Conservation (phyloP, 192 early-diverging fungal genomes). For the Lobosporangium transversale region DNA sequence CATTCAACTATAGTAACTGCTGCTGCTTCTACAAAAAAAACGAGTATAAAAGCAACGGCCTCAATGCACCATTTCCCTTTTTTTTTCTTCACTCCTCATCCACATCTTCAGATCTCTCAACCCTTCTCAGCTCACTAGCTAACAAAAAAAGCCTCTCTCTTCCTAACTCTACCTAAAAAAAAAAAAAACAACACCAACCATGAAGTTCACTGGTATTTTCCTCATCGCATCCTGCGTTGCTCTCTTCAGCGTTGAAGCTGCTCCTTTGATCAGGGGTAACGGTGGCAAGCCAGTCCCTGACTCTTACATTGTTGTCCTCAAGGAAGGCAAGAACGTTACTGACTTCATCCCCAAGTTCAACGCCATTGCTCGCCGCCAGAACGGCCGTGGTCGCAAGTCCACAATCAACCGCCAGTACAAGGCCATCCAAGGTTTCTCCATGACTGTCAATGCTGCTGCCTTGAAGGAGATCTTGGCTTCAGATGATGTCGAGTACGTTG, state of each 20-base stretch:
- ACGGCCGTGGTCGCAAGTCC: slow-evolving; percentile 33
- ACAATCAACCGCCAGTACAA: slow-evolving; percentile 27
- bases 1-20: neutral
- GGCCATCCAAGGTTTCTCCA: slow-evolving; percentile 13
- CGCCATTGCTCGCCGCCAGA: slow-evolving; percentile 27
- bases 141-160: slow-evolving; percentile 1
- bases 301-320: slow-evolving; percentile 66
- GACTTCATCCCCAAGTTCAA: slow-evolving; percentile 33
- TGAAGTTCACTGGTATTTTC: slow-evolving; percentile 36
- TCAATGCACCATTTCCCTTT: neutral
- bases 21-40: neutral
- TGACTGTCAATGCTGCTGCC: slow-evolving; percentile 26
- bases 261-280: slow-evolving; percentile 22
- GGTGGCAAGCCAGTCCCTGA: slow-evolving; percentile 56
- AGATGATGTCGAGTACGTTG: slow-evolving; percentile 77
- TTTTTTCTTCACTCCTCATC: slow-evolving; percentile 8
- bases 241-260: slow-evolving; percentile 28
- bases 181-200: neutral
- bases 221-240: too few relatives aligned
- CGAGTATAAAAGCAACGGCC: slow-evolving; percentile 2
- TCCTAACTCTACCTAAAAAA: neutral
- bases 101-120: neutral
- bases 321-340: slow-evolving; percentile 5
- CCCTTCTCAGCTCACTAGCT: neutral
- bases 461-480: slow-evolving; percentile 32